Base-by-base conservation (phyloP, 305 asterid species). In the Plantago rigida region DNA sequence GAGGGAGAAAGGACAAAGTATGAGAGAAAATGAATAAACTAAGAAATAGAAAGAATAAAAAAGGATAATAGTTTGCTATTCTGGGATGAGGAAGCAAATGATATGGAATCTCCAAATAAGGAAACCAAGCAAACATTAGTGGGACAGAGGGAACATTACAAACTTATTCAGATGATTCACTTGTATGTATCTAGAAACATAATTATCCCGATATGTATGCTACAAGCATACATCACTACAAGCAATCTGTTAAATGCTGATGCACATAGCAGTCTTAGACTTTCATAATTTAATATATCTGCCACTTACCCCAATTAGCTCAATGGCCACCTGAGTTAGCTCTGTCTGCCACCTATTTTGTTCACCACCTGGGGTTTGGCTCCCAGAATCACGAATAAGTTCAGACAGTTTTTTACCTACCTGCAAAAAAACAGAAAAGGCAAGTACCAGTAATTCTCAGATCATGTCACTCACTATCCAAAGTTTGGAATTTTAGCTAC, bases 261-360 rank as follows among this genome's bases (percentile, higher is more conserved):
- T 49, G 14, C 42, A 44, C 47, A 65, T 34, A 29, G 41, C 19
- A 6, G 45, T 29, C 13, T 2, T 51, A 19, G 47, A 29, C 9
- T 42, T 22, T 57, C 13, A 11, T 46, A 56, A 53, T 56, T 4
- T 64, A 48, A 47, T 15, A 51, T 51, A 31, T 52, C 9, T 50
- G 58, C 46, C 56, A 60, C 94, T 77, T 78, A 93, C 99, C 83
- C 92, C 97, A 59, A 93, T 89, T 58, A 93, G 79, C 81, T 93
- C 99, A 59, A 93, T 80, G 47, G 96, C 74, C 79, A 87, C 99
- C 80, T 89, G 97, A 15, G 84, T 77, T 58, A 93, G 96, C 82
- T 93, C 99, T 26, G 85, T 34, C 72, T 84, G 97, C 99, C 99
- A 93, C 80, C 96, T 82, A 65, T 84, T 87, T 76, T 85, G 93